phyloP scores from a whole-genome alignment of 2,329 filamentous ascomycete genomes.

The Hypoxylon rubiginosum region DNA sequence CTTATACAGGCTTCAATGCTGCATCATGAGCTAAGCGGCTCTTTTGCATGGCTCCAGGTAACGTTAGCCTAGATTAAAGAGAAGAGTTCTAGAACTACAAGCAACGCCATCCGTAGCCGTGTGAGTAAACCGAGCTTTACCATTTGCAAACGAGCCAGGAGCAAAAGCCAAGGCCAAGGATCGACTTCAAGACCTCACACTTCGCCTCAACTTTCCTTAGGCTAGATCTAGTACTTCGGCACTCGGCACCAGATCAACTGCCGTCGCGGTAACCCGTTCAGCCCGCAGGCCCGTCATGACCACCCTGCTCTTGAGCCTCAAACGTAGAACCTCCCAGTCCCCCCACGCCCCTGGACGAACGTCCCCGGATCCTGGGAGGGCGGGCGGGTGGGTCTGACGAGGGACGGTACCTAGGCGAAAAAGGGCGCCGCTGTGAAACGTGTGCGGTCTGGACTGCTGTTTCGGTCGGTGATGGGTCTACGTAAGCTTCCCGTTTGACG shows the following conservation, averaged over 20 bases:
- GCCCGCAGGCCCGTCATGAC: too few relatives aligned
- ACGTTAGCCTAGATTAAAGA: not conserved
- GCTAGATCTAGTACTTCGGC: conserved; percentile 8
- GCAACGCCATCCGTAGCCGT: conserved; percentile 15
- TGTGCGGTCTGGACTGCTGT: conserved; percentile 35
- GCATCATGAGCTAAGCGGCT: conserved; percentile 3
- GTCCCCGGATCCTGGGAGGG: conserved; percentile 19
- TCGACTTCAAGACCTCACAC: not conserved
- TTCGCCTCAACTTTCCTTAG: conserved; percentile 28
- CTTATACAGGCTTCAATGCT: not conserved
- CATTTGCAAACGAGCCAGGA: conserved; percentile 14
- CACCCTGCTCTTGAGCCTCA: conserved; percentile 11
- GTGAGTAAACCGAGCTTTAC: conserved; percentile 1
- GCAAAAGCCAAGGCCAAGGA: not conserved
- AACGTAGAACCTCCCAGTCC: not conserved
- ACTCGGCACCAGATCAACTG: conserved; percentile 11
- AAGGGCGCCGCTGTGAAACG: conserved; percentile 31
- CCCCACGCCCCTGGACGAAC: conserved; percentile 3
- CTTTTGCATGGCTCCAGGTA: conserved; percentile 1
- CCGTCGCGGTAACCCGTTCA: not conserved
- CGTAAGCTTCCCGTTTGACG: conserved; percentile 16
- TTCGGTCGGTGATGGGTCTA: conserved; percentile 19
- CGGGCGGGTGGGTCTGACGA: not conserved
- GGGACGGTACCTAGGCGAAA: not conserved
- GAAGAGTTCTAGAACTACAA: not conserved